These are phyloP conservation scores for Pythium utonaiense DNA, from an alignment of 352 stramenopile genomes.

Conservation along the genomic window DNA sequence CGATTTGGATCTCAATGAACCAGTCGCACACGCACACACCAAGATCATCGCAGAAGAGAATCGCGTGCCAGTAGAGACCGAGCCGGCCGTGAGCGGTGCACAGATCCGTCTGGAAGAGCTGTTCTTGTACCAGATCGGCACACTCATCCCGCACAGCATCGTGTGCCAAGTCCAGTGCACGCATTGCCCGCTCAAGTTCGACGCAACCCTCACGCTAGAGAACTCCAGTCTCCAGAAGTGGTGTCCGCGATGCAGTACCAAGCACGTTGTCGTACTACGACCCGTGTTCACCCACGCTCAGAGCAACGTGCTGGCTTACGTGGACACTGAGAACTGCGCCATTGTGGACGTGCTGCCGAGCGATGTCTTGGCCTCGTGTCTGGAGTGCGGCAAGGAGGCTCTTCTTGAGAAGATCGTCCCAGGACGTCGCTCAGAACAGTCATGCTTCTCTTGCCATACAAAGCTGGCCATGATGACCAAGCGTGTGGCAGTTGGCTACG, in stretches of 20 bases:
- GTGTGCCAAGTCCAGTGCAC: constrained; percentile 64
- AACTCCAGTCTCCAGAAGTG: constrained; percentile 54
- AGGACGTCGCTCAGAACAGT: constrained; percentile 52
- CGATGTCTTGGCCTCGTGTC: constrained; percentile 67
- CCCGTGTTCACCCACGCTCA: constrained; percentile 67
- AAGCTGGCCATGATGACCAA: constrained; percentile 73
- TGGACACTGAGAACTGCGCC: constrained; percentile 70
- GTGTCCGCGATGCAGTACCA: constrained; percentile 74
- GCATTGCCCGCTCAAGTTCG: constrained; percentile 76
- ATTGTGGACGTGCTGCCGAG: constrained; percentile 67
- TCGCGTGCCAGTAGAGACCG: constrained; percentile 51
- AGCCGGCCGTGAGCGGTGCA: constrained; percentile 46
- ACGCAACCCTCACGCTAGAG: constrained; percentile 48
- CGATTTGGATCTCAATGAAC: constrained; percentile 16
- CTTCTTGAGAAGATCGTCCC: constrained; percentile 49
- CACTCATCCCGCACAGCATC: constrained; percentile 59
- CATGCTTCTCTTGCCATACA: constrained; percentile 72
- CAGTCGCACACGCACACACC: constrained; percentile 25
- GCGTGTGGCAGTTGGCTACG: constrained; percentile 40
- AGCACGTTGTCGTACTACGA: constrained; percentile 61
- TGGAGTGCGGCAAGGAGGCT: constrained; percentile 63
- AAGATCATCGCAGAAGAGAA: constrained; percentile 47
- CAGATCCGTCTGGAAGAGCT: constrained; percentile 61
- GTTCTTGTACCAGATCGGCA: constrained; percentile 77
- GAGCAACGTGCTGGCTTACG: constrained; percentile 60